A percentile compares a stretch with the other conserved stretches of the same genome.
Conservation (phyloP, 2,329 filamentous ascomycete species). For the Falciphora oryzae region DNA sequence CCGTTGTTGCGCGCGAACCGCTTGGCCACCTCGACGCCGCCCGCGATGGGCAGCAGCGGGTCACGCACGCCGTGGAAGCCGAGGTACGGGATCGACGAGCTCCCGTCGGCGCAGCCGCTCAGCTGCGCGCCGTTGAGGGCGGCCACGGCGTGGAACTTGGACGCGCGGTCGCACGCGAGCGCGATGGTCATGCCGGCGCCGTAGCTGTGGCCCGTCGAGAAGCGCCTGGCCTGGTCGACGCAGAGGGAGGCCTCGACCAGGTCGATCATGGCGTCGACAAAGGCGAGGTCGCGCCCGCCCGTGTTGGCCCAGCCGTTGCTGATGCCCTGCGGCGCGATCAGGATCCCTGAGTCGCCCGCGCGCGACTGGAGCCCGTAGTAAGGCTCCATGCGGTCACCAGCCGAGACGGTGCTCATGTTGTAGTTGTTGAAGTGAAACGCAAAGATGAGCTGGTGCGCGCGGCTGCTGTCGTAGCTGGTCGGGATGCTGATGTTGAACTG, state of each 20-base stretch:
- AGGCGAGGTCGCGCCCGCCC: constrained; percentile 33
- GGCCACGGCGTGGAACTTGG: too few relatives aligned
- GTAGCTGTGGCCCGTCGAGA: constrained; percentile 38
- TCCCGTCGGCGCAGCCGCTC: too few relatives aligned
- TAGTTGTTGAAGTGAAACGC: constrained; percentile 32
- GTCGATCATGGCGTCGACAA: constrained; percentile 32
- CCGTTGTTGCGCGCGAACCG: too few relatives aligned
- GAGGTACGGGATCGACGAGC: too few relatives aligned
- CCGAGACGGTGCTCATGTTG: constrained; percentile 30
- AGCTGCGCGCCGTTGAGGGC: too few relatives aligned
- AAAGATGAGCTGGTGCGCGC: constrained; percentile 29
- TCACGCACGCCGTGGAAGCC: too few relatives aligned
- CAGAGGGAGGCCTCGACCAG: constrained; percentile 34
- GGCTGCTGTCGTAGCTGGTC: neutral
- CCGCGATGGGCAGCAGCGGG: too few relatives aligned
- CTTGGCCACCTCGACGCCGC: too few relatives aligned
- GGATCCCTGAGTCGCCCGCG: constrained; percentile 30
- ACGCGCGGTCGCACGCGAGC: constrained; percentile 34
- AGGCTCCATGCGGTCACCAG: constrained; percentile 26
- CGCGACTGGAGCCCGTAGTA: too few relatives aligned
- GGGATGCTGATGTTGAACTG: constrained; percentile 3
- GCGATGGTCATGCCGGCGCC: constrained; percentile 37
- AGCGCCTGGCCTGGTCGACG: constrained; percentile 33
- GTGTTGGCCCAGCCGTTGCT: constrained; percentile 37
- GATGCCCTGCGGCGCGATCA: constrained; percentile 36